Evolutionary conservation across 305 asterid species (phyloP), one percentile per base, ranked within the genome.

Genomic region (Solanum aculeatissimum): DNA sequence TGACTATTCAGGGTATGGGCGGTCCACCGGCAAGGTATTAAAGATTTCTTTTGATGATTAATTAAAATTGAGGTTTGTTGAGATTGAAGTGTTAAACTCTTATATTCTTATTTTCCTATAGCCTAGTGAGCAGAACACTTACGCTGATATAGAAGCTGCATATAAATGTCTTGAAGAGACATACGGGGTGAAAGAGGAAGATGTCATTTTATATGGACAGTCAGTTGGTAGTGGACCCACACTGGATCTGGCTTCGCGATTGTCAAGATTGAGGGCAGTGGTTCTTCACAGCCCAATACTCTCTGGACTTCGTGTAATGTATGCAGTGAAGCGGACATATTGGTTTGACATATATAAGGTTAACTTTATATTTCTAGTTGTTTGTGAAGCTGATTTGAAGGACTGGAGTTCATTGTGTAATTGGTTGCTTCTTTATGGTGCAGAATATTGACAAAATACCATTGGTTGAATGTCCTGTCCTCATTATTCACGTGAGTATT

Each of bases 331-430:
- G 91, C 92, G 93, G 32, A 92, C 99, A 25, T 97, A 93, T 88
- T 97, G 98, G 98, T 97, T 97, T 89, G 99, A 97, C 91, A 97
- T 97, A 85, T 95, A 88, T 86, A 97, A 97, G 98, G 99, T 97
- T 87, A 83, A 70, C 38, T 42, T 84, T 66, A 80, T 49, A 53
- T 69, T 77, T 47, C 42, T 18, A 51, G 82, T 29, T 35, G 81
- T 83, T 69, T 21, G 66, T 69, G 75, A 54, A 53, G 63, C 27
- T 83, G 45, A 69, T 14, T 68, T 35, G 80, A 83, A 29, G 80
- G 85, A 79, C 75, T 62, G 49, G 38, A 65, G 78, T 53, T 75
- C 75, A n/a, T 40, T 84, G 40, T 19, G 42, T 80, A 70, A 79
- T 81, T 47, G 53, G 55, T 78, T 84, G 84, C 49, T 84, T 88